A percentile compares a stretch with the other conserved stretches of the same genome.
Evolutionary conservation across 2,329 filamentous ascomycete species (phyloP).

Genomic region (Venturia nashicola): DNA sequence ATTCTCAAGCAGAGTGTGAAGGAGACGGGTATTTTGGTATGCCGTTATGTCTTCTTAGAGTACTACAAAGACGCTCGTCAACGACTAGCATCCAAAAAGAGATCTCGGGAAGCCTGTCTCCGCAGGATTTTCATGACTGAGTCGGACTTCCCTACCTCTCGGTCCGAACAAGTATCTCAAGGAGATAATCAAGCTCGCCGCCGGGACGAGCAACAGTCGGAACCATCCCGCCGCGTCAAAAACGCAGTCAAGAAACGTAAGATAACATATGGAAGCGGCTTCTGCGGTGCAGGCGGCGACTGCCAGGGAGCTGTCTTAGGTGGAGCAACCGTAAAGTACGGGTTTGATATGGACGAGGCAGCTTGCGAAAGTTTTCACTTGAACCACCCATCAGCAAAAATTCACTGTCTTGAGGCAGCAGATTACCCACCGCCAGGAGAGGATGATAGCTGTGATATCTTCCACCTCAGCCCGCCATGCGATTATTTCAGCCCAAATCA

Average conservation of each 20-base stretch:
- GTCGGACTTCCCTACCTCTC: neutral
- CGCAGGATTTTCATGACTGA: neutral
- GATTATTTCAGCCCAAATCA: conserved; percentile 1
- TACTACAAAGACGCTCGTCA: neutral
- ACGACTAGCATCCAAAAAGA: neutral
- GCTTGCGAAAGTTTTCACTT: neutral
- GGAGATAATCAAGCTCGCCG: neutral
- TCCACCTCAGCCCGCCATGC: conserved; percentile 3
- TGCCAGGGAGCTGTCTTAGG: neutral
- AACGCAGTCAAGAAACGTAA: neutral
- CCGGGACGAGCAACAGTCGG: too few relatives aligned
- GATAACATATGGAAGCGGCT: conserved; percentile 1
- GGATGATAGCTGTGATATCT: neutral
- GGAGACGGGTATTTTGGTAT: neutral
- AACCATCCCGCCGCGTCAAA: too few relatives aligned
- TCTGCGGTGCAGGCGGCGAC: conserved; percentile 3
- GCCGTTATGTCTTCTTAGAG: neutral
- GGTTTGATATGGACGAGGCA: neutral
- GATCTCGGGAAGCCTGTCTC: neutral
- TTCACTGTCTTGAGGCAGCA: neutral
- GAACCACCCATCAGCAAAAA: neutral
- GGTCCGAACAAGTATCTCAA: neutral
- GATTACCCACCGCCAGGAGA: neutral
- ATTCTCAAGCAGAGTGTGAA: neutral
- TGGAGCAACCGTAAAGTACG: neutral